A percentile compares a stretch with the other conserved stretches of the same genome.
Conservation (phyloP, 2,329 filamentous ascomycete species). For the Fusarium tjaetaba region DNA sequence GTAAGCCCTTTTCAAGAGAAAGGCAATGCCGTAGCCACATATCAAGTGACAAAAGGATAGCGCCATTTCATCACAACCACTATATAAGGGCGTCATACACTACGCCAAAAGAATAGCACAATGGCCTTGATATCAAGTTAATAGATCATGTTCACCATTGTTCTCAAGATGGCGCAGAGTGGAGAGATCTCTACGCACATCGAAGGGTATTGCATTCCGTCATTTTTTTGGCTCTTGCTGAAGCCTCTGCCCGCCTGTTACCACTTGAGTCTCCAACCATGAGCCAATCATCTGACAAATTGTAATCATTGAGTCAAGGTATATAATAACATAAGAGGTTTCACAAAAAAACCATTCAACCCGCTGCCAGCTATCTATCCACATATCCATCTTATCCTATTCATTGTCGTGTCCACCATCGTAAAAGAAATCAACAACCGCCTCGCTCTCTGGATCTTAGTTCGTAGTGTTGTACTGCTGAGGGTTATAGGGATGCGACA, state of each 20-base stretch:
- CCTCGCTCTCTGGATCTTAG: not conserved
- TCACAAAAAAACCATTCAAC: not conserved
- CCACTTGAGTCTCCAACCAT: no score
- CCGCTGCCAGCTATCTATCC: not conserved
- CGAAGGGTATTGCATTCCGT: not conserved
- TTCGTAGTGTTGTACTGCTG: not conserved
- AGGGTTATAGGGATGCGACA: constrained; percentile 1
- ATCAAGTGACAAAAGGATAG: not conserved
- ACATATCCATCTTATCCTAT: not conserved
- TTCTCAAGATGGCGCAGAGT: no score
- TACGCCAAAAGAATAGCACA: not conserved
- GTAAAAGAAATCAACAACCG: not conserved
- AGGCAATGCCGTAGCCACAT: not conserved
- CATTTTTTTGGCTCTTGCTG: not conserved
- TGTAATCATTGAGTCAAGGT: not conserved
- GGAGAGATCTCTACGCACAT: accelerated
- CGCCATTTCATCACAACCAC: not conserved
- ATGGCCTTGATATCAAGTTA: not conserved
- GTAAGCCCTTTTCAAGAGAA: not conserved
- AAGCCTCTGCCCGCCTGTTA: not conserved
- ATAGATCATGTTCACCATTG: accelerated
- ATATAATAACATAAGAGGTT: not conserved
- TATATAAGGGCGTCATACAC: not conserved
- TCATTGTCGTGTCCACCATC: not conserved
- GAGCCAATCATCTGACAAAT: no score